Evolutionary conservation across 257 asterid genomes (phyloP).

Genomic region (Ballota nigra): DNA sequence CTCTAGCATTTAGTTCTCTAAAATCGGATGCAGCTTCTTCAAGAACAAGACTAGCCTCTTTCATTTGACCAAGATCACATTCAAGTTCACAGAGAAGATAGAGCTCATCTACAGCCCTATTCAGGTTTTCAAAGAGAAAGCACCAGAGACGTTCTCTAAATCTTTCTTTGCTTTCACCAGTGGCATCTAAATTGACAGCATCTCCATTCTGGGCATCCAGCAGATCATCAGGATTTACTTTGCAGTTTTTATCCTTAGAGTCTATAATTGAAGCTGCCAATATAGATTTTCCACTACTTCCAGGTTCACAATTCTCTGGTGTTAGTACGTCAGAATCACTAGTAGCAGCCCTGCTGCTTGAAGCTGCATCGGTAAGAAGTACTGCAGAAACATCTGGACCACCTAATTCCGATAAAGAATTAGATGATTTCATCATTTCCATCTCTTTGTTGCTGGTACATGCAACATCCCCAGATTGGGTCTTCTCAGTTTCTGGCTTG

Average conservation of each 20-base stretch:
- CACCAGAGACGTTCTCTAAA: constrained; percentile 98
- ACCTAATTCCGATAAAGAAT: constrained; percentile 15
- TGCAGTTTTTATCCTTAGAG: constrained; percentile 23
- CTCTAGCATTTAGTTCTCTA: constrained; percentile 75
- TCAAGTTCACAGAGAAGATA: constrained; percentile 98
- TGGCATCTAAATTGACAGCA: constrained; percentile 39
- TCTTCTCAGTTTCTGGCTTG: constrained; percentile 28
- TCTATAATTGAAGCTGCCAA: constrained; percentile 36
- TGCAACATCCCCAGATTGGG: constrained; percentile 17
- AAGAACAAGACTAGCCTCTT: constrained; percentile 93
- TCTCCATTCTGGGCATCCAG: constrained; percentile 35
- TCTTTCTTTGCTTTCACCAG: constrained; percentile 85
- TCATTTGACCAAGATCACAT: constrained; percentile 92
- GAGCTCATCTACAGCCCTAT: constrained; percentile 95
- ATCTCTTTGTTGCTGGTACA: constrained; percentile 34
- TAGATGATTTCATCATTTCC: constrained; percentile 15
- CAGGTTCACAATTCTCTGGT: constrained; percentile 33
- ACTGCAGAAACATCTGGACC: constrained; percentile 26
- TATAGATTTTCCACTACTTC: constrained; percentile 29
- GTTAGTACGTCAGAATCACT: constrained; percentile 19
- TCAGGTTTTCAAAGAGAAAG: constrained; percentile 96
- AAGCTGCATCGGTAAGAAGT: constrained; percentile 28
- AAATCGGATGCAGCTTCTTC: constrained; percentile 98
- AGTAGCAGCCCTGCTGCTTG: constrained; percentile 21
- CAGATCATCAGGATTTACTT: constrained; percentile 39